These are phyloP conservation scores for Dendrostoma leiphaemia DNA, from an alignment of 2,329 filamentous ascomycete species.

Conservation along the genomic window DNA sequence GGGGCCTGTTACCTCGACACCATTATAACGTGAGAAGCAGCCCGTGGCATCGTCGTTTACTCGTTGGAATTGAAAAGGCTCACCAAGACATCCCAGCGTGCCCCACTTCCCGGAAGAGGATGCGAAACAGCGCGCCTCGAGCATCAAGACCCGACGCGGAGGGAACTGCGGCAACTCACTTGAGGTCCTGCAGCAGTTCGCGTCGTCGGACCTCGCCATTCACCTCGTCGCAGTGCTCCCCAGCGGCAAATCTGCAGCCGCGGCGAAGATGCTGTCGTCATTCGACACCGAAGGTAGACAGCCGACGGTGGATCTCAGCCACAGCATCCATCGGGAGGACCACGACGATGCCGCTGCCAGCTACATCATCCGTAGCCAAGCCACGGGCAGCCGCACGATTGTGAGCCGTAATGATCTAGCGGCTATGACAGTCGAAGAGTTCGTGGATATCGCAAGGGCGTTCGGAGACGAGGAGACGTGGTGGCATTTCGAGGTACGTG, in stretches of 20 bases:
- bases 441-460: conserved; percentile 41
- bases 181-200: conserved; percentile 66
- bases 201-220: conserved; percentile 27
- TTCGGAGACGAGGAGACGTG: conserved; percentile 44
- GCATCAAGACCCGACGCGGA: conserved; percentile 58
- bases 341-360: conserved; percentile 60
- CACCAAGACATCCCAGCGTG: conserved; percentile 44
- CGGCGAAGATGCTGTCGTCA: conserved; percentile 50
- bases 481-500: conserved; percentile 70
- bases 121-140: conserved; percentile 66
- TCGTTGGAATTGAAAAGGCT: not conserved
- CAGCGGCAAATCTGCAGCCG: conserved; percentile 45
- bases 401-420: conserved; percentile 67
- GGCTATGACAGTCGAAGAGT: conserved; percentile 66
- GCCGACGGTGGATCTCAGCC: conserved; percentile 44
- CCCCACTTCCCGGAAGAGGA: conserved; percentile 69
- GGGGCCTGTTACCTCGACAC: conserved; percentile 72
- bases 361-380: conserved; percentile 64
- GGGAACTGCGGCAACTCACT: conserved; percentile 73
- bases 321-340: conserved; percentile 59
- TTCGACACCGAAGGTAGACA: conserved; percentile 40
- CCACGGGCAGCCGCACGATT: conserved; percentile 63
- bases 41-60: not conserved
- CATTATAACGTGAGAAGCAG: conserved; percentile 58
- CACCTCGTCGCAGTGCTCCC: conserved; percentile 56